These are phyloP conservation scores for Musa itinerans DNA, from an alignment of 176 grass and related monocot genomes.

Conservation along the genomic window DNA sequence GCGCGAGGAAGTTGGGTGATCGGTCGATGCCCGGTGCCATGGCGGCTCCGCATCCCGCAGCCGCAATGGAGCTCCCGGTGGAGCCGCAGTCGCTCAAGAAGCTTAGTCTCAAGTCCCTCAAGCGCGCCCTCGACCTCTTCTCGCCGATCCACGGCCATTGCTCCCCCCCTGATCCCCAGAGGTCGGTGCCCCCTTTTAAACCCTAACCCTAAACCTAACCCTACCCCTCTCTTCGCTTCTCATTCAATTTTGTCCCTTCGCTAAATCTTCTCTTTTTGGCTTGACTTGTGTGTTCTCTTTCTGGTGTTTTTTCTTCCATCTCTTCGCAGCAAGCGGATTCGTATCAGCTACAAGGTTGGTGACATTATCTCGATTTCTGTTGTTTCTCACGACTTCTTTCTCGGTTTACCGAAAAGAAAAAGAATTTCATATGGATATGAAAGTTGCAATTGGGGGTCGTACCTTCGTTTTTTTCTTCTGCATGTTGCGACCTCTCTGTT, in stretches of 20 bases:
- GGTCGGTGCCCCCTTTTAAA: slow-evolving; percentile 39
- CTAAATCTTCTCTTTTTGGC: background rate
- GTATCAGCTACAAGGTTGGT: slow-evolving; percentile 62
- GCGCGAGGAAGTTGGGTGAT: background rate
- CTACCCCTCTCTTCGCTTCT: background rate
- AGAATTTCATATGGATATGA: background rate
- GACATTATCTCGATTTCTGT: background rate
- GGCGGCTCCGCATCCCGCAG: slow-evolving; percentile 1
- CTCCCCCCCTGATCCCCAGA: slow-evolving; percentile 41
- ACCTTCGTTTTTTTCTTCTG: no score
- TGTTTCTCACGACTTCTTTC: no score
- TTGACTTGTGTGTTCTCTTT: background rate
- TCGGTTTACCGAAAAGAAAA: background rate
- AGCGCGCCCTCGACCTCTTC: slow-evolving; percentile 76
- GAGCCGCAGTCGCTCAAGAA: slow-evolving; percentile 89
- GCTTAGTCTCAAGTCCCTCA: slow-evolving; percentile 75
- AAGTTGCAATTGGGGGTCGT: no score
- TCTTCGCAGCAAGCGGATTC: slow-evolving; percentile 58
- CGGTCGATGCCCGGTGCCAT: background rate
- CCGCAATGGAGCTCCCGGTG: slow-evolving; percentile 34
- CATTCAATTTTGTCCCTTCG: no score
- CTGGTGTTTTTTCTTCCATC: background rate
- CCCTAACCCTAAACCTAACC: background rate
- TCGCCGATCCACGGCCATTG: slow-evolving; percentile 37
- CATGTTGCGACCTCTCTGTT: no score